These are phyloP conservation scores for Malbranchea zuffiana DNA, from an alignment of 2,329 filamentous ascomycete genomes.

Conservation along the genomic window DNA sequence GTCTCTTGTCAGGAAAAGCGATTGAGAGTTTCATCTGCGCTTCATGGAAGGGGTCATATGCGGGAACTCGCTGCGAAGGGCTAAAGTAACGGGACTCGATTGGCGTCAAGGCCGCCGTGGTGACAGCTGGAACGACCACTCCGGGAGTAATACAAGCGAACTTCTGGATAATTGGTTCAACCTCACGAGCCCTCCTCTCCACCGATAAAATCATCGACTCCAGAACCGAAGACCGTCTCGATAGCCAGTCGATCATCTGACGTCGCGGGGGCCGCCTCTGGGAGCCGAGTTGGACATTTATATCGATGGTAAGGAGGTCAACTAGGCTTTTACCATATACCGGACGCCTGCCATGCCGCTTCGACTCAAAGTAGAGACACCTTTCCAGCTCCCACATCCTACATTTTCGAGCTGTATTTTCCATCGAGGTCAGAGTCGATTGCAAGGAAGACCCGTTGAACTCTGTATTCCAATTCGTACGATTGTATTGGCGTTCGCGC, in stretches of 20 bases:
- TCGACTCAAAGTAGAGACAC: constrained; percentile 66
- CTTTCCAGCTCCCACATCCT: constrained; percentile 70
- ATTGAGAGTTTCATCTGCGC: constrained; percentile 86
- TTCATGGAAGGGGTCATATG: constrained; percentile 79
- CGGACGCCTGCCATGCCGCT: constrained; percentile 68
- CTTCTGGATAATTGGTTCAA: constrained; percentile 68
- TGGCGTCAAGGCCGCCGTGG: constrained; percentile 55
- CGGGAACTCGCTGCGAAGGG: constrained; percentile 41
- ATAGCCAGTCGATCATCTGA: constrained; percentile 62
- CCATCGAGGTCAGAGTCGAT: constrained; percentile 60
- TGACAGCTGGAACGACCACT: constrained; percentile 69
- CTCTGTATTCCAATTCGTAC: constrained; percentile 44
- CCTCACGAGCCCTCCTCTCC: constrained; percentile 56
- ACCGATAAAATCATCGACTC: constrained; percentile 59
- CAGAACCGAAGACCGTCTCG: constrained; percentile 49
- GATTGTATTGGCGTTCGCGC: constrained; percentile 55
- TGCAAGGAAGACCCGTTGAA: constrained; percentile 57
- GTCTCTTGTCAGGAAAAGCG: constrained; percentile 88
- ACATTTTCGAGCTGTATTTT: constrained; percentile 57
- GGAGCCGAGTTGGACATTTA: constrained; percentile 48
- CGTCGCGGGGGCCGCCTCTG: constrained; percentile 51
- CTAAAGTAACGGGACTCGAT: constrained; percentile 41
- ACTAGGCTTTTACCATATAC: constrained; percentile 73
- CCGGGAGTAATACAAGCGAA: constrained; percentile 90
- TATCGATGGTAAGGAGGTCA: constrained; percentile 58